Percentiles rank a stretch among this genome's conserved stretches.
phyloP scores from a whole-genome alignment of 306 rosid genomes.

The Coriaria nepalensis region DNA sequence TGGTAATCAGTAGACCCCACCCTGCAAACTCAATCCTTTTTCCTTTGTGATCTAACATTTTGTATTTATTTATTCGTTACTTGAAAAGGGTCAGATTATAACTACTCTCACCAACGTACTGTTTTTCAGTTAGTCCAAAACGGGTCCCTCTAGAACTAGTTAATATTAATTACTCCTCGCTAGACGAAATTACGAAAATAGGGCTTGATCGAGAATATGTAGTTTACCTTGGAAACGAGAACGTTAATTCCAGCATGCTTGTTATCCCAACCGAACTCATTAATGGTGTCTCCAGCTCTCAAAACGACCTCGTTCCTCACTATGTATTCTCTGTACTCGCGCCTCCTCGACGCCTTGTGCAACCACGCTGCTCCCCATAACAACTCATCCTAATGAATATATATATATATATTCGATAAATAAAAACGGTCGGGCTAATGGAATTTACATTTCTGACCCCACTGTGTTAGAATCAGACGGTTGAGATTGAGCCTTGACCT shows the following conservation, averaged over 20 bases:
- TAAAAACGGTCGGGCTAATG: too few relatives aligned
- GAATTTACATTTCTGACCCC: too few relatives aligned
- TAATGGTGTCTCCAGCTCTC: slow-evolving; percentile 90
- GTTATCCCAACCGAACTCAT: slow-evolving; percentile 99
- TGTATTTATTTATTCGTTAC: too few relatives aligned
- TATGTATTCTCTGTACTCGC: slow-evolving; percentile 79
- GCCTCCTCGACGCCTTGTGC: slow-evolving; percentile 88
- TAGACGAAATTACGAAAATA: background rate
- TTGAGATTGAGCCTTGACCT: background rate
- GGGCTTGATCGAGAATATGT: slow-evolving; percentile 1
- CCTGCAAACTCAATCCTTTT: background rate
- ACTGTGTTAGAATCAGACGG: slow-evolving; percentile 22
- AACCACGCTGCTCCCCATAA: slow-evolving; percentile 98
- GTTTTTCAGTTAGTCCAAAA: too few relatives aligned
- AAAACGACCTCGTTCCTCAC: slow-evolving; percentile 73
- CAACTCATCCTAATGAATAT: slow-evolving; percentile 50
- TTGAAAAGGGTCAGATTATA: too few relatives aligned
- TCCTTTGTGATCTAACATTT: background rate
- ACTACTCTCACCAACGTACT: too few relatives aligned
- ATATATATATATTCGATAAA: too few relatives aligned
- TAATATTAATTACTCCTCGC: too few relatives aligned
- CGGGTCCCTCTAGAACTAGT: too few relatives aligned
- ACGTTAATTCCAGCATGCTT: slow-evolving; percentile 97
- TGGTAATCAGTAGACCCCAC: too few relatives aligned
- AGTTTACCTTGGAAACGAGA: slow-evolving; percentile 72